A percentile compares a stretch with the other conserved stretches of the same genome.
These are phyloP conservation scores for Scedosporium apiospermum DNA, from an alignment of 2,329 filamentous ascomycete species.

Conservation along the genomic window DNA sequence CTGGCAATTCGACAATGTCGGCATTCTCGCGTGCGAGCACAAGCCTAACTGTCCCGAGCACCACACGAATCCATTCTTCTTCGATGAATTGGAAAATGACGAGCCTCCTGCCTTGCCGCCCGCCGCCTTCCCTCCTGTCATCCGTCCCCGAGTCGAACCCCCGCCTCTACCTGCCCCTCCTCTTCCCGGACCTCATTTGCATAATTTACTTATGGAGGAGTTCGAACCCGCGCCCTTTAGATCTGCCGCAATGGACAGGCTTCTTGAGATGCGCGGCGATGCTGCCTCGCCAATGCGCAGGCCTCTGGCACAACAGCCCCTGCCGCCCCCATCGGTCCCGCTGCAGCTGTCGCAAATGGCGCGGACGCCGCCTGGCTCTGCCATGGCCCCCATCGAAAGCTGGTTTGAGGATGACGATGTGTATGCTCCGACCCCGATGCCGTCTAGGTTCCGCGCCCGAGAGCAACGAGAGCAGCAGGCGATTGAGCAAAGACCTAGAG, in stretches of 20 bases:
- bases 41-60: constrained; percentile 17
- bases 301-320: background rate
- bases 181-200: background rate
- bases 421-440: background rate
- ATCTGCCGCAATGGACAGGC: too few relatives aligned
- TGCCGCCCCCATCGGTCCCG: background rate
- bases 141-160: background rate
- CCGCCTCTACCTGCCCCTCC: background rate
- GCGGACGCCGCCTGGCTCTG: background rate
- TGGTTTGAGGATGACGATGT: background rate
- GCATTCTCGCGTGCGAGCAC: constrained; percentile 22
- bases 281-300: too few relatives aligned
- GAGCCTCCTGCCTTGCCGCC: background rate
- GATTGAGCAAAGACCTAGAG: background rate
- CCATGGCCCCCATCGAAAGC: background rate
- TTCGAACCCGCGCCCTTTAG: background rate
- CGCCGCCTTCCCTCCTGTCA: background rate
- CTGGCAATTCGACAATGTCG: constrained; percentile 17
- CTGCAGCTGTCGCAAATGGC: background rate
- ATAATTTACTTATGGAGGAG: background rate
- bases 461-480: background rate
- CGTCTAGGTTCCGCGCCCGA: background rate
- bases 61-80: constrained; percentile 11
- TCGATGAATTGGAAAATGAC: constrained; percentile 9
- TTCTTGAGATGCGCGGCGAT: too few relatives aligned